These are phyloP conservation scores for Annulohypoxylon nitens DNA, from an alignment of 495 filamentous ascomycete species.

Conservation along the genomic window DNA sequence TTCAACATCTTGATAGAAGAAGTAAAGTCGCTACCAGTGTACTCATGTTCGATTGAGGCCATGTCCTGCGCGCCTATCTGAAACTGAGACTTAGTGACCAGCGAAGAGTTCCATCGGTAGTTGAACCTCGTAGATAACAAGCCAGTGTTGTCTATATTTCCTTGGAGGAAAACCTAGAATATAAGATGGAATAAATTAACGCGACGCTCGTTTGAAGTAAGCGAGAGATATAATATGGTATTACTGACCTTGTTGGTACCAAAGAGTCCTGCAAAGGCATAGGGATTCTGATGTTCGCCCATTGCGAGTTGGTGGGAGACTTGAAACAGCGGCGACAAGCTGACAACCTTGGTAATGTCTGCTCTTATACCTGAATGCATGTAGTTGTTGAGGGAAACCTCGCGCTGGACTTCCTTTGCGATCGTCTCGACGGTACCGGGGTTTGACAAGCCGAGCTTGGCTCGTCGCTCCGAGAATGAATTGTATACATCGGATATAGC, in stretches of 20 bases:
- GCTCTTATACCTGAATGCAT: constrained; percentile 96
- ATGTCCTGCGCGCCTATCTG: constrained; percentile 82
- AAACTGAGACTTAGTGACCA: constrained; percentile 86
- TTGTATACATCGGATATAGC: constrained; percentile 81
- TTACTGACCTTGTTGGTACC: constrained; percentile 87
- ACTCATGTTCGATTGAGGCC: constrained; percentile 92
- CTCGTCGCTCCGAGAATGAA: constrained; percentile 86
- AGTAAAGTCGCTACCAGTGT: constrained; percentile 91
- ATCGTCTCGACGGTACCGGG: constrained; percentile 94
- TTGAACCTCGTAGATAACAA: constrained; percentile 86
- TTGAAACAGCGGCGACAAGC: constrained; percentile 93
- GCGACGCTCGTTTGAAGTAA: neutral
- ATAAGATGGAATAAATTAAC: constrained; percentile 19
- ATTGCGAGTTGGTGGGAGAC: constrained; percentile 96
- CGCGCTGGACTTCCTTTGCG: constrained; percentile 90
- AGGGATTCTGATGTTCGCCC: constrained; percentile 90
- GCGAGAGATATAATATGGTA: neutral
- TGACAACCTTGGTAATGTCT: constrained; percentile 95
- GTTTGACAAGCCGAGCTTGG: constrained; percentile 87
- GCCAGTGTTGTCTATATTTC: constrained; percentile 91
- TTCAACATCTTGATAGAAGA: constrained; percentile 92
- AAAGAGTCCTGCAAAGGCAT: constrained; percentile 92
- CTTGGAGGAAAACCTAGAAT: constrained; percentile 90
- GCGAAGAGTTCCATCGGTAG: constrained; percentile 81
- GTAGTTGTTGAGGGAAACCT: constrained; percentile 93